Conservation (phyloP, 139 green algal genomes). For the Volvox reticuliferus region DNA sequence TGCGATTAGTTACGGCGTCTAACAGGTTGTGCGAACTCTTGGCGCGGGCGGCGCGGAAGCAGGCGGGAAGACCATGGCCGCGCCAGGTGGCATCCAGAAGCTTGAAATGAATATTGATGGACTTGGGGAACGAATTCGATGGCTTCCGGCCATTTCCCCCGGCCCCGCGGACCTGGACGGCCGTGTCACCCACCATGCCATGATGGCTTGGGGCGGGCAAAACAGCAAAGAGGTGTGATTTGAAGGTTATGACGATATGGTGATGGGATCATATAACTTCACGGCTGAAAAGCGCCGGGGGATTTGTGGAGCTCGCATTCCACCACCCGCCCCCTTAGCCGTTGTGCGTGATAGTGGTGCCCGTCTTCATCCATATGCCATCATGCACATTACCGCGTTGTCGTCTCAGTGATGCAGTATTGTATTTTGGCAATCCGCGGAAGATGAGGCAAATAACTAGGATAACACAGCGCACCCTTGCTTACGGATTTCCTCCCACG, state of each 20-base stretch:
- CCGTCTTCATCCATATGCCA: not conserved
- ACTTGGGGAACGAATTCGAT: slow-evolving; percentile 12
- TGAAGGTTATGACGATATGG: not conserved
- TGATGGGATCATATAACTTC: not conserved
- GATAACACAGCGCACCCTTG: too few relatives aligned
- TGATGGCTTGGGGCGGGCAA: slow-evolving; percentile 20
- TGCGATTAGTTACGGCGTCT: too few relatives aligned
- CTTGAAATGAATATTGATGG: slow-evolving; percentile 39
- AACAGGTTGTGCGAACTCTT: too few relatives aligned
- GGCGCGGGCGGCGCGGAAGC: too few relatives aligned
- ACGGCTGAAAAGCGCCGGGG: too few relatives aligned
- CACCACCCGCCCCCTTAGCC: not conserved
- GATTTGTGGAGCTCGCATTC: too few relatives aligned
- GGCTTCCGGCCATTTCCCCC: slow-evolving; percentile 6
- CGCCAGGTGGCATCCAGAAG: not conserved
- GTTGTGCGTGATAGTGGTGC: not conserved
- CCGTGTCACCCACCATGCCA: slow-evolving; percentile 17
- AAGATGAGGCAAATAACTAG: too few relatives aligned
- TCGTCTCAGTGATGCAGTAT: too few relatives aligned
- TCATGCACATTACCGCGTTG: not conserved
- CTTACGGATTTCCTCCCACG: too few relatives aligned
- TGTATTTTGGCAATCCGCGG: too few relatives aligned
- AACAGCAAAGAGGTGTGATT: slow-evolving; percentile 16
- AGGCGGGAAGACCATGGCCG: slow-evolving; percentile 19
- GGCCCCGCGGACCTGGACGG: slow-evolving; percentile 41